Conservation (phyloP, 805 yeast genomes). For the Saturnispora zaruensis region DNA sequence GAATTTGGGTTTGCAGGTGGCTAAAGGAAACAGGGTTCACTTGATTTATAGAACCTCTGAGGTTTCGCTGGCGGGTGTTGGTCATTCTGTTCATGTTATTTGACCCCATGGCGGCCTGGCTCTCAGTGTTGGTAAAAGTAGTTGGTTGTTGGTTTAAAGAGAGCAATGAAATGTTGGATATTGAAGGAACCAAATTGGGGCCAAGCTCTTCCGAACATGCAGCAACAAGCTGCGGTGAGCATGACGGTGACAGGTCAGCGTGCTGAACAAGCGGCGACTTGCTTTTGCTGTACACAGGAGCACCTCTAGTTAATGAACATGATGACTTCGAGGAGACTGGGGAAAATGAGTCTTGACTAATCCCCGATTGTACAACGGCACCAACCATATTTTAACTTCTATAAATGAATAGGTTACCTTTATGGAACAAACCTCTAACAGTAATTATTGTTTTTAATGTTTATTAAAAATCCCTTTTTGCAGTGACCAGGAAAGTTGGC, state of each 20-base stretch:
- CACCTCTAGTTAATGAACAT: not conserved
- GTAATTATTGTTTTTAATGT: no score
- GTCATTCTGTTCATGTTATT: not conserved
- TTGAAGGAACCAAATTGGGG: constrained; percentile 28
- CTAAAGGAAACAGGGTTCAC: constrained; percentile 4
- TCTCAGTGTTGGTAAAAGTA: not conserved
- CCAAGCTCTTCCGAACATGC: constrained; percentile 30
- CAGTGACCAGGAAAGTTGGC: not conserved
- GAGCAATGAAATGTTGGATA: constrained; percentile 29
- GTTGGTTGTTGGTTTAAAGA: constrained; percentile 25
- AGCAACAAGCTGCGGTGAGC: constrained; percentile 29
- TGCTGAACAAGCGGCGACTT: constrained; percentile 8
- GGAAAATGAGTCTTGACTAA: not conserved
- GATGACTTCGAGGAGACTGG: constrained; percentile 5
- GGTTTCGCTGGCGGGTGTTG: not conserved
- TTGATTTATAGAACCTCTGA: not conserved
- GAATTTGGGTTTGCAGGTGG: constrained; percentile 1
- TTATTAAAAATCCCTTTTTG: not conserved
- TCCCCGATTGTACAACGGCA: not conserved
- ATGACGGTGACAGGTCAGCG: constrained; percentile 3
- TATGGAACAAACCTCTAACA: not conserved
- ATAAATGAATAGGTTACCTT: not conserved
- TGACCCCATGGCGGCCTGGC: not conserved
- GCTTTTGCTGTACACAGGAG: not conserved
- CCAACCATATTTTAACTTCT: not conserved